These are phyloP conservation scores for Epichloe aotearoae DNA, from an alignment of 2,329 filamentous ascomycete species.

Conservation along the genomic window DNA sequence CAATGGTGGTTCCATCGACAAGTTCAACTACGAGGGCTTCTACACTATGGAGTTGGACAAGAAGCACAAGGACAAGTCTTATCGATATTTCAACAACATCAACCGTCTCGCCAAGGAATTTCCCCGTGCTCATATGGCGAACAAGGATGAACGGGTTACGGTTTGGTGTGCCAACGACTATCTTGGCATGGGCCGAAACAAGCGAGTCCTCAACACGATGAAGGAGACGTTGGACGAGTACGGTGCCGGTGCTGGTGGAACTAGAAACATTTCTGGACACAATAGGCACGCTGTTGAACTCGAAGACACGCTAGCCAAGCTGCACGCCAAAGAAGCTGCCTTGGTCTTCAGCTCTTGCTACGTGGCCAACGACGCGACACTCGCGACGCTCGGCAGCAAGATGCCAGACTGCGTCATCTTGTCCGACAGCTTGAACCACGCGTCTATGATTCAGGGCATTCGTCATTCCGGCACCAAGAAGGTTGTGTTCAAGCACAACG, in stretches of 20 bases:
- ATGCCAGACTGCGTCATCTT: constrained; percentile 92
- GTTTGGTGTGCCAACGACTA: constrained; percentile 99
- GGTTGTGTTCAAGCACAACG: constrained; percentile 98
- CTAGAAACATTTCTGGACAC: constrained; percentile 94
- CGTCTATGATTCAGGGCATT: constrained; percentile 98
- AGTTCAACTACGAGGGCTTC: constrained; percentile 85
- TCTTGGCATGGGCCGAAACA: constrained; percentile 91
- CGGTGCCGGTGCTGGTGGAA: constrained; percentile 87
- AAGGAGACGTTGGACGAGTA: constrained; percentile 91
- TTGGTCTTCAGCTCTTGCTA: constrained; percentile 97
- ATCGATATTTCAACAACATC: constrained; percentile 99
- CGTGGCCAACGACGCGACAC: constrained; percentile 92
- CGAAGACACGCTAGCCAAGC: constrained; percentile 67
- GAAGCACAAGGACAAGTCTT: constrained; percentile 99
- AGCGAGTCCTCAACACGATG: constrained; percentile 77
- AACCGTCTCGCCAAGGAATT: constrained; percentile 95
- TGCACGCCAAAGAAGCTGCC: constrained; percentile 85
- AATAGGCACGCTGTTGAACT: constrained; percentile 85
- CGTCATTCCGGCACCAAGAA: constrained; percentile 95
- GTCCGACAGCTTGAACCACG: constrained; percentile 95
- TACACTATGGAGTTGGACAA: constrained; percentile 84
- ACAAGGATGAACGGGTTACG: constrained; percentile 72
- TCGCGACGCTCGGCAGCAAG: constrained; percentile 94
- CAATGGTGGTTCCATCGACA: constrained; percentile 24
- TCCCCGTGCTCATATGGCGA: constrained; percentile 81